These are phyloP conservation scores for Salmacisia buchloeana DNA, from an alignment of 1,284 basidiomycete genomes.

Conservation along the genomic window DNA sequence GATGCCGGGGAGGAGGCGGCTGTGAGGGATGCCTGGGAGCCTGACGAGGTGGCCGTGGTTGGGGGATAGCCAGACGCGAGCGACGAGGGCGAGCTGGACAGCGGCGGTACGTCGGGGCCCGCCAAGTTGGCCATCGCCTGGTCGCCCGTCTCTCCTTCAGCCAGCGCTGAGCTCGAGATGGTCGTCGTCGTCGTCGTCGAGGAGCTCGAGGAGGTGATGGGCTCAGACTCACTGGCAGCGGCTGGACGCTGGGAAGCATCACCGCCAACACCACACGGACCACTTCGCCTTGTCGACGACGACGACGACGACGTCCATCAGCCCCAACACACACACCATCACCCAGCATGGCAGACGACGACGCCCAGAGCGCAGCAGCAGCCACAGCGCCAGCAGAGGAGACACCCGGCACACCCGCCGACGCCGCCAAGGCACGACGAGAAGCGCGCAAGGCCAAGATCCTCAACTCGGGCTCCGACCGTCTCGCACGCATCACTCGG, in stretches of 20 bases:
- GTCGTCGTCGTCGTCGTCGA: too few relatives aligned
- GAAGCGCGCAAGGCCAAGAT: slow-evolving; percentile 48
- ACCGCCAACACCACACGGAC: not conserved
- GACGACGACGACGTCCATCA: not conserved
- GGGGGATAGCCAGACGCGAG: not conserved
- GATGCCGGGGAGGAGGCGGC: not conserved
- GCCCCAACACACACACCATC: too few relatives aligned
- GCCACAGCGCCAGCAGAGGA: not conserved
- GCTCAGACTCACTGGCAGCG: too few relatives aligned
- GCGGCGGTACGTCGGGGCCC: too few relatives aligned
- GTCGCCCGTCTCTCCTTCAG: too few relatives aligned
- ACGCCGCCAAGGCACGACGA: slow-evolving; percentile 37
- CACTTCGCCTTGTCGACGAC: not conserved
- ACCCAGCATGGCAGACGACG: not conserved
- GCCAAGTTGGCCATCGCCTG: too few relatives aligned
- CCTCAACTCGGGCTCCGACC: slow-evolving; percentile 42
- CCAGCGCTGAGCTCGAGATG: too few relatives aligned
- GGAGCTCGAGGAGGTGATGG: too few relatives aligned
- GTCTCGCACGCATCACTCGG: slow-evolving; percentile 46
- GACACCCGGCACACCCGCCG: slow-evolving; percentile 26
- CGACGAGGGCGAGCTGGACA: not conserved
- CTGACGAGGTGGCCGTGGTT: too few relatives aligned
- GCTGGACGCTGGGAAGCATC: not conserved
- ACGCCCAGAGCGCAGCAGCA: not conserved
- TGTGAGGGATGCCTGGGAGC: not conserved